Evolutionary conservation across 257 asterid species (phyloP).

Genomic region (Solanum arcanum): DNA sequence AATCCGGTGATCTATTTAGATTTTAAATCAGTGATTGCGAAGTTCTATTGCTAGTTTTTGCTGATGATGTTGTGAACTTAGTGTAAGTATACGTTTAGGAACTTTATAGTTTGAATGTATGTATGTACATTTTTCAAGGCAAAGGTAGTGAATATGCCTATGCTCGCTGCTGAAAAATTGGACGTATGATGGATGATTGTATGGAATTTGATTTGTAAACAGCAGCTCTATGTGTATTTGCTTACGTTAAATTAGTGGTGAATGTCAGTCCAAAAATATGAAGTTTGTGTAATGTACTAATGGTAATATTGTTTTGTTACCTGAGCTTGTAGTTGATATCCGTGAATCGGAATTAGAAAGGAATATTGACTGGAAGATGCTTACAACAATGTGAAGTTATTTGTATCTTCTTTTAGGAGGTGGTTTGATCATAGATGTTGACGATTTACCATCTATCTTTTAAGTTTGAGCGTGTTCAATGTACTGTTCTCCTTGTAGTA

Average conservation of each 20-base stretch:
- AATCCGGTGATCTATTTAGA: background rate
- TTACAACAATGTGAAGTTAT: background rate
- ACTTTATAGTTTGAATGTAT: background rate
- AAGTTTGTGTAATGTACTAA: background rate
- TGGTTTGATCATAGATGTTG: background rate
- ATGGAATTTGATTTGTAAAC: background rate
- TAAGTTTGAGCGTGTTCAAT: background rate
- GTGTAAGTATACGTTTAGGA: background rate
- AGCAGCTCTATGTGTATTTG: background rate
- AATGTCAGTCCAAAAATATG: background rate
- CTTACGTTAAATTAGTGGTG: background rate
- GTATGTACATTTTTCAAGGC: background rate
- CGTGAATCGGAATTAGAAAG: background rate
- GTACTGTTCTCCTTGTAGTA: background rate
- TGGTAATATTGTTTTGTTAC: background rate
- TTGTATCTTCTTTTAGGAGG: background rate
- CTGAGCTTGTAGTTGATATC: background rate
- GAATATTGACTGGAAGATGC: background rate
- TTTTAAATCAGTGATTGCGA: background rate
- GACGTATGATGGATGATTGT: background rate
- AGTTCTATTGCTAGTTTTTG: background rate
- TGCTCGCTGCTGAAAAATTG: background rate
- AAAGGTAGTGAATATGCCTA: background rate
- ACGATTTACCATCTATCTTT: background rate
- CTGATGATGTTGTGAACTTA: background rate